Evolutionary conservation across 352 stramenopile genomes (phyloP), one percentile per base, ranked within the genome.

Genomic region (Phytophthora colocasiae): DNA sequence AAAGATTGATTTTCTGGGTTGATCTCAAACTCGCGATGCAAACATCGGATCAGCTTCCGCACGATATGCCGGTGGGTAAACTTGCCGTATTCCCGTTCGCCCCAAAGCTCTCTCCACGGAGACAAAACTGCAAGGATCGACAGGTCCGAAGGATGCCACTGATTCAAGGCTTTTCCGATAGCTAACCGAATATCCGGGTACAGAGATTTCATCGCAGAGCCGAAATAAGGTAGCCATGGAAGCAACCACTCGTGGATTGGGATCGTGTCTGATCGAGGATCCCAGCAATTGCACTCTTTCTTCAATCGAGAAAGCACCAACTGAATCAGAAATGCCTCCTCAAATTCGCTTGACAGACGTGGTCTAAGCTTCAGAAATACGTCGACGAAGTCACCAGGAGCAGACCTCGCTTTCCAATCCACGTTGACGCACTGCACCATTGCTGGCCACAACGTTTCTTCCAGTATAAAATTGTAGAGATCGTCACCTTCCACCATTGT

Each of bases 21-120:
- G 3, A 97, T 72, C 36, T 85, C 58, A 38, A 97, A 93, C 29
- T 96, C 86, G n/a, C 87, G 80, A 14, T 95, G 81, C 15, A 96
- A 77, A 56, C 76, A 90, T 3, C 87, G 80, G 29, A 90, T 77
- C 14, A 96, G 64, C 68, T 93, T 95, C 14, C 77, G 80, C 4
- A 90, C 55, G 24, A 96, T 87, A 46, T 93, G 77, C 17, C 85
- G 82, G 60, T 96, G 81, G 0, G 87, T 95, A 48, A 96, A 96
- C 61, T 94, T 90, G 11, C 73, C 83, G 58, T 93, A 96, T 19
- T 95, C 85, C n/a, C 77, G 69, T 55, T 93, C 82, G 0, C 80
- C 77, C 89, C 89, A 96, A 4, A 92, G 65, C 1, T 73, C 57
- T 53, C 83, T 80, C 89, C 87, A 96, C 24, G 87, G 84, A 27